Evolutionary conservation across 371 early-diverging fungal species (phyloP), one percentile per base, ranked within the genome.

Genomic region (Mucor mucedo): DNA sequence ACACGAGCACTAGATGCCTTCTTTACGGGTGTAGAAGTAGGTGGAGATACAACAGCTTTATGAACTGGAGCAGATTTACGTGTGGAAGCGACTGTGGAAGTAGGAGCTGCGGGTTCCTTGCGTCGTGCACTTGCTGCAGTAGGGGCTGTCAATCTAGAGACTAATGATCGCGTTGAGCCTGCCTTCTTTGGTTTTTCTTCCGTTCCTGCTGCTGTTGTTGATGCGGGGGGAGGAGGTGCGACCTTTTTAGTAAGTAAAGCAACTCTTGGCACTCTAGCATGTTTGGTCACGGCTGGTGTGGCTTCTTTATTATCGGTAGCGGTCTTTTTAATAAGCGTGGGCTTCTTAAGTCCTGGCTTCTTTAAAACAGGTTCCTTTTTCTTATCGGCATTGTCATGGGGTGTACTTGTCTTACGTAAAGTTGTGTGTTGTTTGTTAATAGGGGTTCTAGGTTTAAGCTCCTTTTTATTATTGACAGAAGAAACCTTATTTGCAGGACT

Each of bases 101-200:
- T 4, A 52, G 52, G n/a, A 35, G 48, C 29, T 16, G 4, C 48
- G 16, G 48, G 28, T 48, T 50, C 50, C 50, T 50, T 50, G 13
- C 50, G 50, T 38, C 67, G 63, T 47, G 68, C 65, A 60, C 67
- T 66, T 21, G 67, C 62, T 39, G 57, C 65, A 57, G 68, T 67
- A 47, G 68, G 64, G 27, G 71, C 65, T 49, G 71, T 64, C 52
- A 67, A 61, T 47, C 71, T 35, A 54, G 71, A 73, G 27, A 64
- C 65, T 28, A 67, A 40, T 29, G 73, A 66, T 55, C 53, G 54
- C 9, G 66, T 54, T 3, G 63, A 40, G 5, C 42, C 30, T 49
- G 55, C 68, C 47, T 68, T 68, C 45, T 63, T 63, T 49, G 55
- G 32, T 28, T 54, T 62, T 42, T 63, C 63, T 45, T 64, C 60